Evolutionary conservation across 1,284 basidiomycete genomes (phyloP), one percentile per base, ranked within the genome.

Genomic region (Leccinum griseonigrum): DNA sequence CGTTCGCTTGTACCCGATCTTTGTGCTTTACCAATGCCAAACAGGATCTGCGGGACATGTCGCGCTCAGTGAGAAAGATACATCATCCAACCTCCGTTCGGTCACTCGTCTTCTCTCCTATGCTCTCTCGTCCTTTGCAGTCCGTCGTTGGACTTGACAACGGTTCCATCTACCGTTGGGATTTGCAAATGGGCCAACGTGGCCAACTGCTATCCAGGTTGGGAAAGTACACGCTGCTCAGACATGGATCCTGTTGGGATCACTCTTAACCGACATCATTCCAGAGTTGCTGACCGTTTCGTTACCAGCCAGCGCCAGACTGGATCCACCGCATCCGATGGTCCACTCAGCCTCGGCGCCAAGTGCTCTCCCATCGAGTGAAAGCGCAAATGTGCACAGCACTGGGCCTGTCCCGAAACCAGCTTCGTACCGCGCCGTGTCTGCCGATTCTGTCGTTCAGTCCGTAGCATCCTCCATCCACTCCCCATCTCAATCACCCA

Each of bases 71-170:
- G 36, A 83, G 91, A 77, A 84, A 86, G 57, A 86, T 94, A 32
- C 88, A 87, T 60, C 89, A 93, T 66, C 85, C 90, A 3, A 84
- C 85, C 0, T 80, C 88, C 4, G 85, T 95, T 52, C 84, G 90
- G 9, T 84, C 88, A 1, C 78, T 94, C 29, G 84, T 85, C 1
- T 90, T 94, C 67, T 92, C 90, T 1, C 89, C 89, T 0, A 82
- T 82, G 46, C 71, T 79, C 0, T 83, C 83, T 61, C 82, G 86
- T 60, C 86, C 89, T 0, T 79, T 90, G 28, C 86, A 90, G 67
- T 88, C 88, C 11, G 78, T 91, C 7, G 86, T 89, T 0, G 94
- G 91, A 3, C 79, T 93, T 3, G 93, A 95, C 67, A 93, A 92
- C 64, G 94, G 93, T 0, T 86, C 79, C 58, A 83, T 88, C 55